Conservation (phyloP, 495 filamentous ascomycete genomes). For the Hypoxylon fuscum region DNA sequence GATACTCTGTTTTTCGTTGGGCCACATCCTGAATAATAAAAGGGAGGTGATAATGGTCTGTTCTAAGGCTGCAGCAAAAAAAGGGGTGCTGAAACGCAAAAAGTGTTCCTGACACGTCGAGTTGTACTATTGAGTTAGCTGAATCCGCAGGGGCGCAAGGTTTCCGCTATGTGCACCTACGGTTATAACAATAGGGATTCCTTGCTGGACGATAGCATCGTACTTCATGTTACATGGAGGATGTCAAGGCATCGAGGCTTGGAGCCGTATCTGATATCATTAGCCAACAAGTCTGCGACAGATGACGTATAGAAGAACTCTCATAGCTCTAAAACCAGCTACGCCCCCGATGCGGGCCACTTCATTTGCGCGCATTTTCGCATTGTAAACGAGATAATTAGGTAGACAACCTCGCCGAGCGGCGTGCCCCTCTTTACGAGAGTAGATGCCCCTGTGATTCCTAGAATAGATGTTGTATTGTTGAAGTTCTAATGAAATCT, state of each 20-base stretch:
- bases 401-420: conserved; percentile 89
- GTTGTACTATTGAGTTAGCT: no score
- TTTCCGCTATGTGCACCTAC: no score
- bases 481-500: no score
- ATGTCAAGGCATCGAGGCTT: conserved; percentile 97
- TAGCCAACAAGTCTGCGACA: background rate
- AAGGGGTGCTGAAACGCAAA: no score
- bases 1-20: background rate
- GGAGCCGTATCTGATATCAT: conserved; percentile 81
- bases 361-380: conserved; percentile 81
- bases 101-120: no score
- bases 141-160: no score
- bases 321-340: conserved; percentile 80
- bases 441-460: no score
- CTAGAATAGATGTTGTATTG: no score
- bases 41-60: background rate
- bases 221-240: conserved; percentile 94
- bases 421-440: conserved; percentile 96
- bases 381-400: conserved; percentile 94
- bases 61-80: no score
- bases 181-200: background rate
- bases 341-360: conserved; percentile 92
- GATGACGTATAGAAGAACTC: background rate
- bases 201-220: conserved; percentile 81
- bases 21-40: background rate